Base-by-base conservation (phyloP, 2,329 filamentous ascomycete genomes). In the Diaporthe citriasiana region DNA sequence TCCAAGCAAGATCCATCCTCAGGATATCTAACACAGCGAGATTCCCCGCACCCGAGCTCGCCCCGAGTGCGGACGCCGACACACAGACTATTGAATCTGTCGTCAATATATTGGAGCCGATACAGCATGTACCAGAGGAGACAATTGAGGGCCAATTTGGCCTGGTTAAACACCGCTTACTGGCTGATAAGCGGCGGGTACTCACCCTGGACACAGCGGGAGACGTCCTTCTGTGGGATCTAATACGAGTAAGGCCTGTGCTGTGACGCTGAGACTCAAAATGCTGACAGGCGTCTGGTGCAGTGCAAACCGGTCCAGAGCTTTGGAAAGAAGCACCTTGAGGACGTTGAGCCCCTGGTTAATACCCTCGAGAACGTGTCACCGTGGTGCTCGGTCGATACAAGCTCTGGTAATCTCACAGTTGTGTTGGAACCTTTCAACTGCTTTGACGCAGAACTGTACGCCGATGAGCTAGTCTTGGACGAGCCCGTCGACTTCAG, bases 371-470 rank as follows among this genome's bases (percentile, higher is more conserved):
- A 98, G 81, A 95, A 93, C 42, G 94, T 98, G 51, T 93, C 96
- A 6, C 96, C 97, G 71, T 99, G 97, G 97, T 99, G 97, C 81
- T 94, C 94, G 1, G 93, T 98, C 70, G 95, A 99, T 80, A 95
- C 96, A 27, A 93, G 96, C 78, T 98, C 96, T 6, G 97, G 97
- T 47, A 95, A 94, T 76, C 86, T 99, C 72, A 96, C 95, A 2
- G 96, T 98, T 4, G 93, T 97, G 25, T 84, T 99, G 25, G 97
- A 99, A 80, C 94, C 95, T 53, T 97, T 97, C 79, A 97, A 97
- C 78, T 98, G 95, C 82, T 99, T 99, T 78, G 97, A 99, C 83
- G 97, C 95, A 22, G 97, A 99, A 80, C 93, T 98, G 83, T 99
- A 99, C 81, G 96, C 95, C 0, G 97, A 99, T 81, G 95, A 98